Percentiles rank a stretch among this genome's conserved stretches.
phyloP scores from a whole-genome alignment of 2,329 filamentous ascomycete genomes.

The Sordariomycetes sp. region DNA sequence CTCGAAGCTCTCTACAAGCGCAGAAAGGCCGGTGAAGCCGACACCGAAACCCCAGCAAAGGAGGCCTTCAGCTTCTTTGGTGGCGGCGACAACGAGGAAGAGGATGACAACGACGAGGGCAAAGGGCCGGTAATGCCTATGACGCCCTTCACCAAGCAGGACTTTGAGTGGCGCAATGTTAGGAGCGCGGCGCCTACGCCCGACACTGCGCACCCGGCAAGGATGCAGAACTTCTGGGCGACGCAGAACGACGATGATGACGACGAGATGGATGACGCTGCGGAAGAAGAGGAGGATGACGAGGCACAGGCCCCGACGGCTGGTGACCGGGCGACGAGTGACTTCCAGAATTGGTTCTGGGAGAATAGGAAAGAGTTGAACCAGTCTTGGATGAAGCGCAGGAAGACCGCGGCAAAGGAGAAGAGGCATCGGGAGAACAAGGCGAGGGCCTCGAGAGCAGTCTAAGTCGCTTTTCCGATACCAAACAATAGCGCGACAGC shows the following conservation, averaged over 20 bases:
- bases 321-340: slow-evolving; percentile 25
- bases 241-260: slow-evolving; percentile 26
- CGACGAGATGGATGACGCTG: slow-evolving; percentile 12
- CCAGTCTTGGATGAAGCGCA: slow-evolving; percentile 55
- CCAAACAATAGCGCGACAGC: not conserved
- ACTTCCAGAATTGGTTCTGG: slow-evolving; percentile 62
- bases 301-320: slow-evolving; percentile 10
- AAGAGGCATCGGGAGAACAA: slow-evolving; percentile 58
- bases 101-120: slow-evolving; percentile 22
- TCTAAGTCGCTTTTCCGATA: no score
- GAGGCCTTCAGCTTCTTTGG: slow-evolving; percentile 74
- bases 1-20: slow-evolving; percentile 89
- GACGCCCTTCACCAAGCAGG: slow-evolving; percentile 75
- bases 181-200: slow-evolving; percentile 90
- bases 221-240: slow-evolving; percentile 44
- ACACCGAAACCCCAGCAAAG: slow-evolving; percentile 21
- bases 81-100: slow-evolving; percentile 32
- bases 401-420: slow-evolving; percentile 55
- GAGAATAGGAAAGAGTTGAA: slow-evolving; percentile 57
- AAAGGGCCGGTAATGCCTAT: slow-evolving; percentile 44
- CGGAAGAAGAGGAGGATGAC: slow-evolving; percentile 8
- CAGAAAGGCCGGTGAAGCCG: slow-evolving; percentile 33
- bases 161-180: slow-evolving; percentile 65
- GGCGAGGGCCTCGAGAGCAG: slow-evolving; percentile 34
- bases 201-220: slow-evolving; percentile 73